Evolutionary conservation across 352 stramenopile species (phyloP).

Genomic region (Pythium coloratum): DNA sequence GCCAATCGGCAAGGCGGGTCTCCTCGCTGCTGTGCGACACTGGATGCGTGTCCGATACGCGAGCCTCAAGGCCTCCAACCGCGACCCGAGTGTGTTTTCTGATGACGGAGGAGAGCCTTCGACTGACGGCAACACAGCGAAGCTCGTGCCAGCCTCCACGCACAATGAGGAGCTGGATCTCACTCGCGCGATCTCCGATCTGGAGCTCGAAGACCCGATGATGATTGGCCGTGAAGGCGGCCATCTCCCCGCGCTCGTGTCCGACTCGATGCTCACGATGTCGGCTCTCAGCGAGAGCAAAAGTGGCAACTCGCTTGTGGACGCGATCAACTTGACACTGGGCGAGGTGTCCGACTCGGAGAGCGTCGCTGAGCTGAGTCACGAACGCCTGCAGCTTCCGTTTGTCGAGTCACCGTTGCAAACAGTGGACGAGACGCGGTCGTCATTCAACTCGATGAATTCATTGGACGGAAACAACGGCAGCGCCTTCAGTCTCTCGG

Average conservation of each 20-base stretch:
- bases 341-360: conserved; percentile 27
- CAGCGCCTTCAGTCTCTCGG: conserved; percentile 10
- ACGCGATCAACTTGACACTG: conserved; percentile 21
- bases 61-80: conserved; percentile 39
- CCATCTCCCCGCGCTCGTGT: conserved; percentile 29
- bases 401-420: conserved; percentile 22
- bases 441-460: neutral
- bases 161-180: conserved; percentile 81
- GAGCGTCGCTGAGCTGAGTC: conserved; percentile 18
- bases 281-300: conserved; percentile 26
- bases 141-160: conserved; percentile 66
- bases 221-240: conserved; percentile 57
- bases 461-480: conserved; percentile 3
- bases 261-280: conserved; percentile 23
- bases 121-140: conserved; percentile 31
- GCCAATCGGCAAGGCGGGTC: conserved; percentile 67
- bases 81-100: conserved; percentile 39
- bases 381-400: conserved; percentile 14
- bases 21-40: conserved; percentile 69
- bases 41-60: conserved; percentile 81
- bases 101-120: conserved; percentile 34
- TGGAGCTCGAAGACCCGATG: conserved; percentile 86
- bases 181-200: conserved; percentile 75
- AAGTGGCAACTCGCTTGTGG: conserved; percentile 26
- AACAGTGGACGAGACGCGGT: conserved; percentile 16